Percentiles rank a stretch among this genome's conserved stretches.
These are phyloP conservation scores for Podospora tetraspora DNA, from an alignment of 495 filamentous ascomycete genomes.

Conservation along the genomic window DNA sequence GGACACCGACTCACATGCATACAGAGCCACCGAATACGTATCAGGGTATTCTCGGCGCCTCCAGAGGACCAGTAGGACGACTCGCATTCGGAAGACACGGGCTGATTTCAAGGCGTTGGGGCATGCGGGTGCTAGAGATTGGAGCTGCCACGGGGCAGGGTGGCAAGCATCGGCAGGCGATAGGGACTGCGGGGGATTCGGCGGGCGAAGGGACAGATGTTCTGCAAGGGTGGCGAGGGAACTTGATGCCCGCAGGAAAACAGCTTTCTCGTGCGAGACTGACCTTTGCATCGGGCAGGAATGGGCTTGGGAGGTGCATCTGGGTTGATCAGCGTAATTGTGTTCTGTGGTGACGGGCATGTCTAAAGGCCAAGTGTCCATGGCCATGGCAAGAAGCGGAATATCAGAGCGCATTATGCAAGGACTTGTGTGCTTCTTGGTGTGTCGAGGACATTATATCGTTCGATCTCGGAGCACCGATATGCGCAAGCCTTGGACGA, in stretches of 20 bases:
- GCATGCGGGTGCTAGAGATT: constrained; percentile 17
- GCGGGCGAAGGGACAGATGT: not conserved
- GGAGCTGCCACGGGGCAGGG: constrained; percentile 17
- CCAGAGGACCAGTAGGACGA: constrained; percentile 46
- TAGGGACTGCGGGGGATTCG: not conserved
- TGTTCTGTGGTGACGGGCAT: not conserved
- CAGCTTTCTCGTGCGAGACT: not conserved
- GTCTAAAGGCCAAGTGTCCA: not conserved
- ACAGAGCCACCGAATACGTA: constrained; percentile 67
- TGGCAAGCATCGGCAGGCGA: constrained; percentile 12
- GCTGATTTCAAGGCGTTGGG: constrained; percentile 20
- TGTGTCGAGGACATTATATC: not conserved
- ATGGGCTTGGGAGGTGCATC: not conserved
- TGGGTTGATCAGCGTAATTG: not conserved
- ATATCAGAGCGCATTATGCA: not conserved
- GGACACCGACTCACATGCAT: constrained; percentile 11
- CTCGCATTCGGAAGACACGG: not conserved
- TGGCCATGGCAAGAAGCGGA: constrained; percentile 1
- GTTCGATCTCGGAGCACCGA: not conserved
- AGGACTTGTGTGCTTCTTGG: not conserved
- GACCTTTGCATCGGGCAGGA: not conserved
- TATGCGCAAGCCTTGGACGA: not conserved
- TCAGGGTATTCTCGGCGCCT: constrained; percentile 58
- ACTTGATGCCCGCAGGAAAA: not conserved
- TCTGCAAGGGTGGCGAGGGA: not conserved